Evolutionary conservation across 2,329 filamentous ascomycete species (phyloP), one percentile per base, ranked within the genome.

Genomic region (Trichoderma koningiopsis): DNA sequence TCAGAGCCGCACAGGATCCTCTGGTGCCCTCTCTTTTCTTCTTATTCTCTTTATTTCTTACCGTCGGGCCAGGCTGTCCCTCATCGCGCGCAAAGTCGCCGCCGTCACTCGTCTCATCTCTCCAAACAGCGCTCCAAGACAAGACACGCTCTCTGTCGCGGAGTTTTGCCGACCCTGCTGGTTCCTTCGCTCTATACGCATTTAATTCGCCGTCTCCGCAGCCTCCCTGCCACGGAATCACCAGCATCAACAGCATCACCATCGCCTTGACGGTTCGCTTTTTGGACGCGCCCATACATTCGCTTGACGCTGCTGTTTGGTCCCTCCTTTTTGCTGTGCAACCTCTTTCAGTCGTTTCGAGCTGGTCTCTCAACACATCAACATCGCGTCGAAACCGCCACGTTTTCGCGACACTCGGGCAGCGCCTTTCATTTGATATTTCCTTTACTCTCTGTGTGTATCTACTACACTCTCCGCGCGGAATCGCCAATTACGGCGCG

Each of bases 281-380:
- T 74, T 76, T 77, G 74, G 73, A 75, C 73, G 76, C 75, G 73
- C 73, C 74, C 78, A 77, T 80, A 81, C 79, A 64, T 64, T 70
- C 69, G 81, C 82, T 84, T 80, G 82, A 84, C 76, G 83, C 82
- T 81, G 75, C 58, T 81, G 78, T 77, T 77, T 80, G 79, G 76
- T 76, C 72, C 73, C 72, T 64, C 71, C 72, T 72, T 40, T 16
- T 75, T 74, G 75, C 60, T 69, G 65, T 61, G 63, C 73, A 77
- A 72, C 74, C 74, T 66, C 62, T 70, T 76, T 75, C 71, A 73
- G 73, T 76, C 72, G 74, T 79, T 78, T 74, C 76, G 79, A 83
- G 83, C 83, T 85, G 83, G 83, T 81, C 83, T 85, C 77, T 72
- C 74, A 43, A 19, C 16, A 73, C 73, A 71, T 74, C 74, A 70